These are phyloP conservation scores for Arthrobotrys sphaeroides DNA, from an alignment of 2,329 filamentous ascomycete species.

Conservation along the genomic window DNA sequence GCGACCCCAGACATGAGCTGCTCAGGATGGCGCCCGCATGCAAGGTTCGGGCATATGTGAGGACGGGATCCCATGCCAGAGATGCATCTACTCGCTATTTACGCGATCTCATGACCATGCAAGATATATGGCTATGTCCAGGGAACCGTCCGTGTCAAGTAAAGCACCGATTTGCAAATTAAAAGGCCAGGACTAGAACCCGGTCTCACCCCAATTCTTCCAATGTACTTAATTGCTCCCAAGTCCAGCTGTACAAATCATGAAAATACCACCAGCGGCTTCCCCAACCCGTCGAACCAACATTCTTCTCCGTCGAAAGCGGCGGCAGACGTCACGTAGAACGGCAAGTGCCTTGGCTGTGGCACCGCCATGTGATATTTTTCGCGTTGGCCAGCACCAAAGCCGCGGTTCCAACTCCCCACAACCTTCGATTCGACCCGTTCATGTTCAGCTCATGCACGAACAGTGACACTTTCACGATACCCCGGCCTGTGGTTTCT, in stretches of 20 bases:
- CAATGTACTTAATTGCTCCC: not conserved
- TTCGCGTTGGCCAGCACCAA: conserved; percentile 32
- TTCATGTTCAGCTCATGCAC: conserved; percentile 29
- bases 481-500: conserved; percentile 22
- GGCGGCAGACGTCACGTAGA: too few relatives aligned
- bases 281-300: conserved; percentile 6
- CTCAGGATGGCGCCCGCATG: not conserved
- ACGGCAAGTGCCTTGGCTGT: conserved; percentile 35
- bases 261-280: not conserved
- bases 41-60: not conserved
- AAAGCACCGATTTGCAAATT: not conserved
- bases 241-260: not conserved
- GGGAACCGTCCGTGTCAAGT: too few relatives aligned
- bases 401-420: conserved; percentile 39
- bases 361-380: conserved; percentile 54
- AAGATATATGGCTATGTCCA: too few relatives aligned
- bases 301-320: conserved; percentile 47
- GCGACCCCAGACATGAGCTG: not conserved
- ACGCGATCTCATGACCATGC: too few relatives aligned
- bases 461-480: conserved; percentile 25
- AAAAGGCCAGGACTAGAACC: too few relatives aligned
- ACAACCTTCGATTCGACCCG: too few relatives aligned
- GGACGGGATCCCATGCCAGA: not conserved
- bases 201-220: not conserved
- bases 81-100: too few relatives aligned